Evolutionary conservation across 208 protist genomes (phyloP).

Genomic region (Leptomonas pyrrhocoris): DNA sequence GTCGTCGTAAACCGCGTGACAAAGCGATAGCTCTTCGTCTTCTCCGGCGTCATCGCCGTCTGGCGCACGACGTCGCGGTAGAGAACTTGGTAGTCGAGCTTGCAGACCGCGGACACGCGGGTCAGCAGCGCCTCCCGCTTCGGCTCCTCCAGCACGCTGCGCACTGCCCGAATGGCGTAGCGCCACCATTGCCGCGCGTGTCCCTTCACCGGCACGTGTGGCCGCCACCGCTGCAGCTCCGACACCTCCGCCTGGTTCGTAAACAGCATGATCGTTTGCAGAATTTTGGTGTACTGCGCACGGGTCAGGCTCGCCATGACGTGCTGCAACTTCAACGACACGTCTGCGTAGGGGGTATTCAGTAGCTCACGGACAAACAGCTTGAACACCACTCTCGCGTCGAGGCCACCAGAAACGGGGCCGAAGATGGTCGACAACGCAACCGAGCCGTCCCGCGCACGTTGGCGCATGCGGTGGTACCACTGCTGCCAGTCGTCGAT

Average conservation of each 20-base stretch:
- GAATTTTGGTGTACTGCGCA: constrained; percentile 77
- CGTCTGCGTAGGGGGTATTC: constrained; percentile 63
- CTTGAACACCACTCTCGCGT: constrained; percentile 77
- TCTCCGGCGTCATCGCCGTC: constrained; percentile 66
- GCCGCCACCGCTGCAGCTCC: constrained; percentile 41
- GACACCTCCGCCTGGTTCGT: constrained; percentile 55
- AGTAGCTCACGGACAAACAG: constrained; percentile 57
- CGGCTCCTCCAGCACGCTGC: constrained; percentile 39
- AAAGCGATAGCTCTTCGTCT: constrained; percentile 67
- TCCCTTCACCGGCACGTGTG: constrained; percentile 54
- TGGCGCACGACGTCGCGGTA: constrained; percentile 80
- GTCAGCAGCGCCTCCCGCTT: constrained; percentile 49
- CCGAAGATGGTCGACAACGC: constrained; percentile 77
- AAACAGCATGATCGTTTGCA: constrained; percentile 54
- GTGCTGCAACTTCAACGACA: constrained; percentile 59
- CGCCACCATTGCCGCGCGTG: constrained; percentile 76
- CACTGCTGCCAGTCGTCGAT: constrained; percentile 69
- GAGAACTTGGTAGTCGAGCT: constrained; percentile 69
- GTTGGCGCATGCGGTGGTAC: constrained; percentile 76
- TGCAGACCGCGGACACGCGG: constrained; percentile 67
- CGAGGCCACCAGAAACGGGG: constrained; percentile 68
- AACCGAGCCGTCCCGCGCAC: constrained; percentile 61
- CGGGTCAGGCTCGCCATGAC: constrained; percentile 74
- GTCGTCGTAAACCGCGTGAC: constrained; percentile 84
- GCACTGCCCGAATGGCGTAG: constrained; percentile 68